phyloP scores from a whole-genome alignment of 2,329 filamentous ascomycete genomes.

The Fusarium lateritium region DNA sequence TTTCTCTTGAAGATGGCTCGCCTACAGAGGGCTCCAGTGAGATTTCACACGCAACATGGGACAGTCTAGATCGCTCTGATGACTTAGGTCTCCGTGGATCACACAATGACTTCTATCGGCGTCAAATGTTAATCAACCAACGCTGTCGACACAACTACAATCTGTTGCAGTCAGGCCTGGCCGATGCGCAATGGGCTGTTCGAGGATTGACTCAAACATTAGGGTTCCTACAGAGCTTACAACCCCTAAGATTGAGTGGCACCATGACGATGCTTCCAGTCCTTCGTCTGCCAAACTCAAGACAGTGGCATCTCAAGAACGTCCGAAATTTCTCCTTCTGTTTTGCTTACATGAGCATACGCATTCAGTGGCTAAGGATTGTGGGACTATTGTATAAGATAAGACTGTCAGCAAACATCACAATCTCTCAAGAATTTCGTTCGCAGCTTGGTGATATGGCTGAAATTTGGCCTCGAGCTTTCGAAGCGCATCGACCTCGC shows the following conservation, averaged over 20 bases:
- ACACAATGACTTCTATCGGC: background rate
- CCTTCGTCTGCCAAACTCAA: accelerated
- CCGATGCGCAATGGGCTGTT: background rate
- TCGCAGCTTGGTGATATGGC: background rate
- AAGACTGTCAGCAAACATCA: accelerated
- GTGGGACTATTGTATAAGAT: background rate
- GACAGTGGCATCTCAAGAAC: accelerated
- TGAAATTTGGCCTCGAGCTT: background rate
- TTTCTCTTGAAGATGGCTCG: too few relatives aligned
- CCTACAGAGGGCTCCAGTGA: too few relatives aligned
- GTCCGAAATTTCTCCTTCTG: accelerated
- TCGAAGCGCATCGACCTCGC: too few relatives aligned
- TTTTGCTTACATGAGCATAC: background rate
- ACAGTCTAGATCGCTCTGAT: too few relatives aligned
- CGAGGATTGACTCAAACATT: background rate
- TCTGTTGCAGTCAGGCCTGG: background rate
- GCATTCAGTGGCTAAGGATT: background rate
- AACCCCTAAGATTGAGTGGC: too few relatives aligned
- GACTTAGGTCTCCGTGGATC: background rate
- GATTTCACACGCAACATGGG: too few relatives aligned
- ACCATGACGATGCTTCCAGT: background rate
- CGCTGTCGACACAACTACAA: background rate
- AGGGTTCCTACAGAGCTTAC: background rate
- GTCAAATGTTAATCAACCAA: too few relatives aligned
- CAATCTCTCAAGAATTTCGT: accelerated